Conservation (phyloP, 352 stramenopile genomes). For the Phytophthora colocasiae region DNA sequence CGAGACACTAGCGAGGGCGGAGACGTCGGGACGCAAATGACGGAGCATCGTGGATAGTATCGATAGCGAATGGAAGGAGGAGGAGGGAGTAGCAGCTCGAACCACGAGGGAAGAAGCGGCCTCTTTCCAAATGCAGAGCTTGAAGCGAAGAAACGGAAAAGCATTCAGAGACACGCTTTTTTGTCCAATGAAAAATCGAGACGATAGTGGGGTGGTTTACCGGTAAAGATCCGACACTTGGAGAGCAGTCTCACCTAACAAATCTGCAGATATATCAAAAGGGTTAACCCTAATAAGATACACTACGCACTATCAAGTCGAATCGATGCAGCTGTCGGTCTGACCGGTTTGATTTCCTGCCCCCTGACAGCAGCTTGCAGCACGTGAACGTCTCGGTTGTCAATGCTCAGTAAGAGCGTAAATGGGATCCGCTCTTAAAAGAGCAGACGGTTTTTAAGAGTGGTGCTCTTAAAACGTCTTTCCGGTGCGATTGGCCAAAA, state of each 20-base stretch:
- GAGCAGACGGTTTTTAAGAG: too few relatives aligned
- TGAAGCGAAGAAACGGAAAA: conserved; percentile 35
- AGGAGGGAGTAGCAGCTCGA: not conserved
- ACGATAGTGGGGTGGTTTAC: not conserved
- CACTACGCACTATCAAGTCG: too few relatives aligned
- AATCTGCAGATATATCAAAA: not conserved
- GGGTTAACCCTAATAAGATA: too few relatives aligned
- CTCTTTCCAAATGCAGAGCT: conserved; percentile 30
- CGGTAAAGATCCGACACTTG: conserved; percentile 6
- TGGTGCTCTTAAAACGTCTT: conserved; percentile 1
- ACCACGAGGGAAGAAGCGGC: conserved; percentile 5
- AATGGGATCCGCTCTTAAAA: not conserved
- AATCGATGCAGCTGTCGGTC: too few relatives aligned
- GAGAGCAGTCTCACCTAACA: conserved; percentile 2
- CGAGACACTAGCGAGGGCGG: conserved; percentile 15
- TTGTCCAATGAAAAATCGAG: conserved; percentile 9
- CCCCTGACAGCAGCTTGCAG: not conserved
- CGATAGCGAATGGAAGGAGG: not conserved
- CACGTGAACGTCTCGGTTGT: too few relatives aligned
- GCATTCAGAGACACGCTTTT: conserved; percentile 15
- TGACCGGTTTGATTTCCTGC: not conserved
- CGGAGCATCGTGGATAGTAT: conserved; percentile 30
- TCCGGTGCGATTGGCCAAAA: conserved; percentile 8
- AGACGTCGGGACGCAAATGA: conserved; percentile 17
- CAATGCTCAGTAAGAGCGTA: not conserved